Percentiles rank a stretch among this genome's conserved stretches.
These are phyloP conservation scores for Lentinula lateritia DNA, from an alignment of 768 basidiomycete species.

Conservation along the genomic window DNA sequence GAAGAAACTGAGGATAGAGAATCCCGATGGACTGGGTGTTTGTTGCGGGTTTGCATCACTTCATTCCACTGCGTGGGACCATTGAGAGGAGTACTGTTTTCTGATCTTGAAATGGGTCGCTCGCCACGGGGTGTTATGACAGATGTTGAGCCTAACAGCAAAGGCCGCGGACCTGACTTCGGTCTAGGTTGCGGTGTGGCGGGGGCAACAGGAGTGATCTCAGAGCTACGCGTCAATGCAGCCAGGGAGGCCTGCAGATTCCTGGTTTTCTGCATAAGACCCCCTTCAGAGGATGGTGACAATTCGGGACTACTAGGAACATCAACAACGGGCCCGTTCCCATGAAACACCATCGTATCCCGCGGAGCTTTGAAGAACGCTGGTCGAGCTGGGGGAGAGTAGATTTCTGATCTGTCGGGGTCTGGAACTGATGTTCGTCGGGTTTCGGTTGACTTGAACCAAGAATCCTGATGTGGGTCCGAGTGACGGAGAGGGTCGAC, in stretches of 20 bases:
- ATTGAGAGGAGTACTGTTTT: slow-evolving; percentile 25
- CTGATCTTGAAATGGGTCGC: slow-evolving; percentile 24
- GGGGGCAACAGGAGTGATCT: slow-evolving; percentile 6
- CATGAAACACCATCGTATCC: slow-evolving; percentile 44
- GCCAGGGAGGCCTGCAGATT: slow-evolving; percentile 38
- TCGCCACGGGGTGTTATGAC: slow-evolving; percentile 28
- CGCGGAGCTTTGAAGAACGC: slow-evolving; percentile 51
- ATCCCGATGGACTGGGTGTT: slow-evolving; percentile 36
- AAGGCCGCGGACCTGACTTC: slow-evolving; percentile 59
- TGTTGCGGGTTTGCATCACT: slow-evolving; percentile 31
- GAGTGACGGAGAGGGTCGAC: background rate
- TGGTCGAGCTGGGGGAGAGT: slow-evolving; percentile 56
- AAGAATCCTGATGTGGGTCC: background rate
- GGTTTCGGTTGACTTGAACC: slow-evolving; percentile 9
- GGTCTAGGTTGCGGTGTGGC: slow-evolving; percentile 26
- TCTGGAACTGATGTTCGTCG: slow-evolving; percentile 37
- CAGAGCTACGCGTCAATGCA: slow-evolving; percentile 28
- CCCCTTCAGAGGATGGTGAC: slow-evolving; percentile 20
- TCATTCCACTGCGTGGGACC: slow-evolving; percentile 40
- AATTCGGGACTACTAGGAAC: slow-evolving; percentile 27
- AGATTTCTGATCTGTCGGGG: slow-evolving; percentile 26
- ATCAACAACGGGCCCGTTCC: slow-evolving; percentile 21
- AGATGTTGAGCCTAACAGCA: slow-evolving; percentile 54
- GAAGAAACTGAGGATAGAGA: slow-evolving; percentile 67
- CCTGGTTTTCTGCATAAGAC: slow-evolving; percentile 31